Base-by-base conservation (phyloP, 352 stramenopile genomes). In the Phytopythium chamaehyphon region DNA sequence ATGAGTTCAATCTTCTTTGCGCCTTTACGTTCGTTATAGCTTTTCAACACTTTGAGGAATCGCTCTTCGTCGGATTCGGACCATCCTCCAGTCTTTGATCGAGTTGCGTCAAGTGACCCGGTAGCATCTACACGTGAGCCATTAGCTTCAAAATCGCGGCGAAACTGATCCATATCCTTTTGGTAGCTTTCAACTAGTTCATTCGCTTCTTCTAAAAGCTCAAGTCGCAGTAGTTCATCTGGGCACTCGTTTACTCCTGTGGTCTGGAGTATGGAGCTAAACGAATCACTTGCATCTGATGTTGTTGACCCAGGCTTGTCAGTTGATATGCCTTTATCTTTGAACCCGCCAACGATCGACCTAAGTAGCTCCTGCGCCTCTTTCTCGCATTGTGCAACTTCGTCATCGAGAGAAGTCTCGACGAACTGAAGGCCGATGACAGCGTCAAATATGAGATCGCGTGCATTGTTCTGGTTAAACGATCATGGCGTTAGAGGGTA, bases 351-450 rank as follows among this genome's bases (percentile, higher is more conserved):
- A 1, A 88, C 24, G 8, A 86, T 42, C 2, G 47, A 42, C 6
- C 54, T 55, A 54, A 76, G 85, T 3, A 42, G 54, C 24, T 35
- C 7, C 26, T 61, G 53, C 28, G 69, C 75, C 14, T 84, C 72
- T 2, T 68, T 54, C 15, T 87, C 72, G 37, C 63, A 74, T 26
- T 48, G 38, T 1, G 60, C 19, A 14, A 67, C 62, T 59, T 91
- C 69, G 26, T 83, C 68, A n/a, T 80, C 70, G 10, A 92, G 47
- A 1, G 80, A 66, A 2, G 70, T 57, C 40, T 82, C 69, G 8
- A 92, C 63, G 61, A 89, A 76, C 59, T 92, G 62, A 21, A 83
- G 69, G 0, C 81, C 81, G 14, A 92, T 80, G 6, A 92, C 64
- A 12, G 77, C 72, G 24, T 92, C 81, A 19, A 88, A 83, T 15